A percentile compares a stretch with the other conserved stretches of the same genome.
Conservation (phyloP, 768 basidiomycete species). For the Leccinum fibrillosum region DNA sequence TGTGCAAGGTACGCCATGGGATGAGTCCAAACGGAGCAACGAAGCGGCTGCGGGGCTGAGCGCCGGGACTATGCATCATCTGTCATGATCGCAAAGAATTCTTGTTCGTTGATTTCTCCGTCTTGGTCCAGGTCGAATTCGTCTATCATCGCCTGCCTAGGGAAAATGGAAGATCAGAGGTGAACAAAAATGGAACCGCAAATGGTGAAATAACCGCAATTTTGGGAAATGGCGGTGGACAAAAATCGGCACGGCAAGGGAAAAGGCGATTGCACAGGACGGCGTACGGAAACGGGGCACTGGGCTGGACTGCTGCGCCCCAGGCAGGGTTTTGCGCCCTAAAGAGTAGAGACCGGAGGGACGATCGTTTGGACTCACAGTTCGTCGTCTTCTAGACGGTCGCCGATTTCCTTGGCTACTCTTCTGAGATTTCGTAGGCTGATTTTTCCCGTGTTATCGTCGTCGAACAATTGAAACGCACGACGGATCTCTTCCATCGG, state of each 20-base stretch:
- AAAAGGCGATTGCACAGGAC: slow-evolving; percentile 17
- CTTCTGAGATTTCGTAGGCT: slow-evolving; percentile 84
- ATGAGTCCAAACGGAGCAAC: background rate
- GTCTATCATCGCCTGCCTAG: slow-evolving; percentile 99
- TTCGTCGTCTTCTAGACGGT: slow-evolving; percentile 92
- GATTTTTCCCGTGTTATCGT: slow-evolving; percentile 94
- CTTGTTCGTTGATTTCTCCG: slow-evolving; percentile 94
- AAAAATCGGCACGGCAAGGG: slow-evolving; percentile 17
- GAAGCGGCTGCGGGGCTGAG: background rate
- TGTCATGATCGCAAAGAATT: slow-evolving; percentile 97
- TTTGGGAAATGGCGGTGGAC: slow-evolving; percentile 25
- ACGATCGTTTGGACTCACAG: slow-evolving; percentile 58
- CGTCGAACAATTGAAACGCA: slow-evolving; percentile 96
- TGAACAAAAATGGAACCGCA: slow-evolving; percentile 29
- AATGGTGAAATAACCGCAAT: slow-evolving; percentile 11
- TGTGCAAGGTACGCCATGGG: background rate
- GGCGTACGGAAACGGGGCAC: slow-evolving; percentile 25
- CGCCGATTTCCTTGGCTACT: slow-evolving; percentile 96
- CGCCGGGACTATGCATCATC: slow-evolving; percentile 64
- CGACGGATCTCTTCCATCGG: slow-evolving; percentile 95
- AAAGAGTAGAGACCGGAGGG: slow-evolving; percentile 5
- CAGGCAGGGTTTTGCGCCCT: slow-evolving; percentile 15
- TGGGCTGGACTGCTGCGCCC: slow-evolving; percentile 28
- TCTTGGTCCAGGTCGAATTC: slow-evolving; percentile 99
- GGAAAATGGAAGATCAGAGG: slow-evolving; percentile 27